Percentiles rank a stretch among this genome's conserved stretches.
Evolutionary conservation across 306 rosid species (phyloP).

Genomic region (Cotoneaster glaucophyllus): DNA sequence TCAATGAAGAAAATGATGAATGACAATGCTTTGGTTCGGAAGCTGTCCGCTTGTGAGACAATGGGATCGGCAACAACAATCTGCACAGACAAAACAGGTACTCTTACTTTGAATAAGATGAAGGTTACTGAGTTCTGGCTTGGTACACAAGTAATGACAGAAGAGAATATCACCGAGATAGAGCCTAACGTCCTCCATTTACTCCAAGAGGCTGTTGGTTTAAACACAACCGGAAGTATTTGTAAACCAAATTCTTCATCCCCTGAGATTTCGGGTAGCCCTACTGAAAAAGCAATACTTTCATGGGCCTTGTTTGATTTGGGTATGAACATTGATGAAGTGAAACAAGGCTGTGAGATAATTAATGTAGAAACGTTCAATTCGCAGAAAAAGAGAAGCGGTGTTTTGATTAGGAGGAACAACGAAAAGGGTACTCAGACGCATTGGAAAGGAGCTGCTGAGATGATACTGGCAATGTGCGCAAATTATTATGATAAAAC

Average conservation of each 20-base stretch:
- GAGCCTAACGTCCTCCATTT: background rate
- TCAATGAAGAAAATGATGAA: slow-evolving; percentile 57
- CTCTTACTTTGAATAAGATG: slow-evolving; percentile 44
- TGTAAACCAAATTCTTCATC: slow-evolving; percentile 15
- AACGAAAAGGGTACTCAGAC: background rate
- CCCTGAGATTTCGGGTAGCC: slow-evolving; percentile 37
- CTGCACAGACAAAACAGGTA: slow-evolving; percentile 52
- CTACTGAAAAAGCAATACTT: slow-evolving; percentile 57
- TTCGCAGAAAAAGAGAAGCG: background rate
- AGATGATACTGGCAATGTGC: background rate
- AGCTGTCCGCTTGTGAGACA: slow-evolving; percentile 51
- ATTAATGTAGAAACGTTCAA: background rate
- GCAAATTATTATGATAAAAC: slow-evolving; percentile 3
- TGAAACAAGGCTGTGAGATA: background rate
- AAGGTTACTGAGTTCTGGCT: slow-evolving; percentile 37
- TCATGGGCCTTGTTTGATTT: background rate
- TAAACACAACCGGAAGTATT: slow-evolving; percentile 46
- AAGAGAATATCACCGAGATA: background rate
- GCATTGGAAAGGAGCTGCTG: background rate
- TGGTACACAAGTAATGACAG: slow-evolving; percentile 17
- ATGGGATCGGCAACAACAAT: slow-evolving; percentile 53
- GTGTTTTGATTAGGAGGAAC: background rate
- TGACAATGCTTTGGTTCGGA: slow-evolving; percentile 39
- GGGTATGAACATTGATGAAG: background rate
- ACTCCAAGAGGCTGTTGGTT: slow-evolving; percentile 29